Evolutionary conservation across 352 stramenopile species (phyloP).

Genomic region (Phytopythium ostracodes): DNA sequence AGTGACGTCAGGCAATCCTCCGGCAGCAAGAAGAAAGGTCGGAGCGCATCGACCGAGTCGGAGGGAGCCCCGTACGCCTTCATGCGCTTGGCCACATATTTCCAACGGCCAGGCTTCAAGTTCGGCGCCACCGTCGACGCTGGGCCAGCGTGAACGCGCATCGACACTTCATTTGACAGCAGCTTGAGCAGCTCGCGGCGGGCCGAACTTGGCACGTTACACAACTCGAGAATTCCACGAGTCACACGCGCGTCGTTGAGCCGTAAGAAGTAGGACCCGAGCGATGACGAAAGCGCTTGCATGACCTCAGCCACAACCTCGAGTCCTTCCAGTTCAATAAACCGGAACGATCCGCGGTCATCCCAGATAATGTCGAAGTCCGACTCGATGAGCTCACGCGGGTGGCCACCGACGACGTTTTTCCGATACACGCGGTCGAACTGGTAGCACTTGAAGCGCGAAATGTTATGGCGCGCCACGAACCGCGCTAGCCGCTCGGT

Average conservation of each 20-base stretch:
- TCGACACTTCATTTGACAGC: slow-evolving; percentile 71
- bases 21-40: slow-evolving; percentile 75
- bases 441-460: slow-evolving; percentile 79
- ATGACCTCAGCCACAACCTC: slow-evolving; percentile 79
- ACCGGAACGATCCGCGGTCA: slow-evolving; percentile 51
- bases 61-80: slow-evolving; percentile 50
- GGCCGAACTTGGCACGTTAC: slow-evolving; percentile 38
- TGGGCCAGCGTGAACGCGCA: slow-evolving; percentile 54
- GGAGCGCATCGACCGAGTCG: slow-evolving; percentile 48
- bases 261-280: slow-evolving; percentile 76
- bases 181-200: slow-evolving; percentile 72
- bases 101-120: slow-evolving; percentile 65
- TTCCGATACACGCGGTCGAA: slow-evolving; percentile 84
- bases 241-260: slow-evolving; percentile 79
- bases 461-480: slow-evolving; percentile 76
- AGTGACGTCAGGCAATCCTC: slow-evolving; percentile 57
- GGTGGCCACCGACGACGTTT: slow-evolving; percentile 67
- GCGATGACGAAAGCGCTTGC: slow-evolving; percentile 40
- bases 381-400: slow-evolving; percentile 73
- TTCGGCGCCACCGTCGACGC: slow-evolving; percentile 53
- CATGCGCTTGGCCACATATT: slow-evolving; percentile 70
- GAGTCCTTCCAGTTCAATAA: slow-evolving; percentile 73
- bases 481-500: slow-evolving; percentile 81
- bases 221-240: slow-evolving; percentile 65
- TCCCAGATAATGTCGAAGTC: slow-evolving; percentile 88